Percentiles rank a stretch among this genome's conserved stretches.
Evolutionary conservation across 2,329 filamentous ascomycete species (phyloP).

Genomic region (Didymosphaeria variabile): DNA sequence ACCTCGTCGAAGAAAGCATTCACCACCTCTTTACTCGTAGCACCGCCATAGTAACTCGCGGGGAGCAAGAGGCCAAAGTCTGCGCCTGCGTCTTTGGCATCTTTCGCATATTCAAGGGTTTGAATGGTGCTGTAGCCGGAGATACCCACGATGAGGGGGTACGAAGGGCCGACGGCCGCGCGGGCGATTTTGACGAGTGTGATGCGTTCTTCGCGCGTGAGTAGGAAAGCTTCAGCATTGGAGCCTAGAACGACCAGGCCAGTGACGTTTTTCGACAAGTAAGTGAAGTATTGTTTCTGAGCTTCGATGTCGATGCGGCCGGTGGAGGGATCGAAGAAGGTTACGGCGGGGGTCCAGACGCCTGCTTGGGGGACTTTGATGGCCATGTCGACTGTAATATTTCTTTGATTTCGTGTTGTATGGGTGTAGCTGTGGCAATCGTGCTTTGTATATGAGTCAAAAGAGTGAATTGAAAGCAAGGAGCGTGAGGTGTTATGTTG

Average conservation of each 20-base stretch:
- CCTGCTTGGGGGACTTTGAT: slow-evolving; percentile 27
- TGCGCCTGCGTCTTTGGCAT: slow-evolving; percentile 53
- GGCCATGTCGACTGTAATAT: not conserved
- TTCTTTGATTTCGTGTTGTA: not conserved
- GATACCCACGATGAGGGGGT: slow-evolving; percentile 56
- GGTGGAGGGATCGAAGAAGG: slow-evolving; percentile 54
- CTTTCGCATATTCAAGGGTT: slow-evolving; percentile 54
- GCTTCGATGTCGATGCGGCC: slow-evolving; percentile 53
- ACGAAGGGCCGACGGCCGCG: slow-evolving; percentile 53
- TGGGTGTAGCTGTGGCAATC: not conserved
- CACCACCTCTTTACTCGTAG: slow-evolving; percentile 54
- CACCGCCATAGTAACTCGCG: slow-evolving; percentile 56
- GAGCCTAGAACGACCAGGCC: slow-evolving; percentile 59
- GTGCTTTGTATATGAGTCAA: not conserved
- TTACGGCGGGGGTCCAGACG: slow-evolving; percentile 54
- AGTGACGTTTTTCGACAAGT: slow-evolving; percentile 54
- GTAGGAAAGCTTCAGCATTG: slow-evolving; percentile 58
- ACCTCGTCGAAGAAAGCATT: slow-evolving; percentile 57
- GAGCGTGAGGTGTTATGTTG: slow-evolving; percentile 2
- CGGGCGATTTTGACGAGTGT: slow-evolving; percentile 52
- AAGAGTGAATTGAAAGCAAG: not conserved
- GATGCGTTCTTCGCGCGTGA: slow-evolving; percentile 55
- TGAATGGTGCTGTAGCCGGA: slow-evolving; percentile 55
- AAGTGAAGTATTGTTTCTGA: slow-evolving; percentile 55
- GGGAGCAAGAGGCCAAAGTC: slow-evolving; percentile 56